These are phyloP conservation scores for Codiaeum variegatum DNA, from an alignment of 441 rosid species.

Conservation along the genomic window DNA sequence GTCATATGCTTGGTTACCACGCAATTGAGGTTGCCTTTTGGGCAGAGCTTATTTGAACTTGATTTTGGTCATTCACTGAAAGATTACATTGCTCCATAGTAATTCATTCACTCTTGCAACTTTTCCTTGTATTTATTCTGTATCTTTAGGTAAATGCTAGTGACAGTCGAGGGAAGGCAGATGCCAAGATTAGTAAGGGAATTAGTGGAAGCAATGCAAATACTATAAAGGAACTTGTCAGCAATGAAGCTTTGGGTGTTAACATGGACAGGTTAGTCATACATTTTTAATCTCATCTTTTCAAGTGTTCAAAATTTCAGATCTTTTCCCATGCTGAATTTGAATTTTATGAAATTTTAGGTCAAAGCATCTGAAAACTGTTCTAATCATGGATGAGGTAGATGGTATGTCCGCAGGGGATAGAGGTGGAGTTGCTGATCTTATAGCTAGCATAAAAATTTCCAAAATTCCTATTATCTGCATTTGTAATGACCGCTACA, in stretches of 20 bases:
- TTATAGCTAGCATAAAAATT: slow-evolving; percentile 89
- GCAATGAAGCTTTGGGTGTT: slow-evolving; percentile 67
- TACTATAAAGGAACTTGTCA: slow-evolving; percentile 87
- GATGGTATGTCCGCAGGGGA: slow-evolving; percentile 99
- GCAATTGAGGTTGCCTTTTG: slow-evolving; percentile 75
- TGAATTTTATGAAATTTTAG: slow-evolving; percentile 42
- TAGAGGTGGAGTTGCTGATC: slow-evolving; percentile 97
- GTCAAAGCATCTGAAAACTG: slow-evolving; percentile 68
- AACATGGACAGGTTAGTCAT: slow-evolving; percentile 60
- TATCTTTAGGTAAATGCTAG: slow-evolving; percentile 83
- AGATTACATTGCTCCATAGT: slow-evolving; percentile 2
- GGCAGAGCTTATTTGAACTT: slow-evolving; percentile 7
- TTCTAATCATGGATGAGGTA: slow-evolving; percentile 97
- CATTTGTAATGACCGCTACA: slow-evolving; percentile 94
- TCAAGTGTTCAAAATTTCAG: background rate
- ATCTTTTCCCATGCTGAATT: slow-evolving; percentile 15
- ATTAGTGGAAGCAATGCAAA: slow-evolving; percentile 97
- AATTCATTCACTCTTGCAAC: background rate
- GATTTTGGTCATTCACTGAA: slow-evolving; percentile 11
- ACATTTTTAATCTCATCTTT: slow-evolving; percentile 15
- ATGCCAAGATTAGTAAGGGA: slow-evolving; percentile 71
- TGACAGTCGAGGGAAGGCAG: slow-evolving; percentile 97
- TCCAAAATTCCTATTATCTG: slow-evolving; percentile 93
- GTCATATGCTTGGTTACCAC: slow-evolving; percentile 90
- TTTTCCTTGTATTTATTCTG: slow-evolving; percentile 2